Evolutionary conservation across 352 stramenopile species (phyloP).

Genomic region (Aphanomyces stellatus): DNA sequence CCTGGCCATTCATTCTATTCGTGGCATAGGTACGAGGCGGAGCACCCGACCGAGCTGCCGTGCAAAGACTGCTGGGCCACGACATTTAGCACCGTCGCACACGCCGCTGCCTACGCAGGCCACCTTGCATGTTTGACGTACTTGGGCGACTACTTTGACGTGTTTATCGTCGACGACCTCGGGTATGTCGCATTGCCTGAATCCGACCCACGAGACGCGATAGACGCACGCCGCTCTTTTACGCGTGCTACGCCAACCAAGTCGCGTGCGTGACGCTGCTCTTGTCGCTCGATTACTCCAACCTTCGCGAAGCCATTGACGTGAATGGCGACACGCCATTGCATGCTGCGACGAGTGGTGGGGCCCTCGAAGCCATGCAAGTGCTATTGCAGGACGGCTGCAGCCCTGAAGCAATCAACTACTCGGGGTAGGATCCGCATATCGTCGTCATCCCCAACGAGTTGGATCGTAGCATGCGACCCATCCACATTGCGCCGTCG

Average conservation of each 20-base stretch:
- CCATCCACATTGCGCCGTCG: conserved; percentile 35
- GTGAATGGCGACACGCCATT: conserved; percentile 51
- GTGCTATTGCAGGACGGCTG: conserved; percentile 36
- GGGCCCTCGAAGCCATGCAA: conserved; percentile 24
- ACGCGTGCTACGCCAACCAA: conserved; percentile 55
- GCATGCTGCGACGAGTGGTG: conserved; percentile 42
- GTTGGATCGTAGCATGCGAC: neutral
- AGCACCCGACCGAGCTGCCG: conserved; percentile 5
- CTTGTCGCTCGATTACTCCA: conserved; percentile 20
- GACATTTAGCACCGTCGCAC: conserved; percentile 36
- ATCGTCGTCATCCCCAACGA: conserved; percentile 13
- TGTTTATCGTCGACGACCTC: conserved; percentile 29
- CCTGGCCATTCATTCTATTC: neutral
- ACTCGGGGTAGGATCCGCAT: conserved; percentile 29
- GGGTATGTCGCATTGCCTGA: conserved; percentile 37
- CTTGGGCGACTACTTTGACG: conserved; percentile 17
- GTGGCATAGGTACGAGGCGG: conserved; percentile 6
- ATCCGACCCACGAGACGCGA: no score
- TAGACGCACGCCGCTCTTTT: conserved; percentile 59
- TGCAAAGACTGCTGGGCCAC: conserved; percentile 59
- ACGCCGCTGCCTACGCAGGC: conserved; percentile 45
- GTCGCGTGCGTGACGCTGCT: conserved; percentile 38
- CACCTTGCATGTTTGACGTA: conserved; percentile 38
- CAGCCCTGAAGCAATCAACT: conserved; percentile 35
- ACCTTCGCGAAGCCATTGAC: conserved; percentile 22